phyloP scores from a whole-genome alignment of 441 rosid genomes.

The Melastoma candidum region DNA sequence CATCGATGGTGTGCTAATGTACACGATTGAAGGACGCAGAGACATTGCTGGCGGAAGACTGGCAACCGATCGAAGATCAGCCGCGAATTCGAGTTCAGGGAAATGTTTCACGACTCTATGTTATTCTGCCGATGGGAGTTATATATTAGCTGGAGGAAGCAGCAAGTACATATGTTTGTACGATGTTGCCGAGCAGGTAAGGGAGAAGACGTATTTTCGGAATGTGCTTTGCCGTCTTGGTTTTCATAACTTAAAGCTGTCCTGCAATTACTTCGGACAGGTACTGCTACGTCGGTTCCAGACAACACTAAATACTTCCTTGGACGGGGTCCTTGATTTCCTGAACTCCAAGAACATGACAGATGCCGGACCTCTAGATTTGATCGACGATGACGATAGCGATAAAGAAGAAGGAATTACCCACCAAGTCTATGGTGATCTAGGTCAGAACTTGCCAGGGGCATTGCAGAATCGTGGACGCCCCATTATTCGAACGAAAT shows the following conservation, averaged over 20 bases:
- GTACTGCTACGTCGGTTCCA: slow-evolving; percentile 80
- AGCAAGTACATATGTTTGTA: slow-evolving; percentile 98
- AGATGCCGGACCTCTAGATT: slow-evolving; percentile 89
- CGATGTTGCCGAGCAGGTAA: slow-evolving; percentile 93
- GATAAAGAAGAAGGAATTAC: slow-evolving; percentile 85
- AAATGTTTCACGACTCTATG: slow-evolving; percentile 87
- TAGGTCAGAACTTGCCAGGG: slow-evolving; percentile 87
- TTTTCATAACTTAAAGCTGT: background rate
- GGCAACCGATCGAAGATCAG: slow-evolving; percentile 85
- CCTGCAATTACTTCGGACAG: slow-evolving; percentile 26
- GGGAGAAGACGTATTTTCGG: slow-evolving; percentile 8
- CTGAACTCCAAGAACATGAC: slow-evolving; percentile 93
- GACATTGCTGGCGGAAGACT: slow-evolving; percentile 95
- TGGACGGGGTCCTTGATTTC: slow-evolving; percentile 92
- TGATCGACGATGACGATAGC: slow-evolving; percentile 74
- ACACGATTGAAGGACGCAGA: slow-evolving; percentile 92
- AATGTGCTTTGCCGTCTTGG: slow-evolving; percentile 4
- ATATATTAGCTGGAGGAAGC: slow-evolving; percentile 85
- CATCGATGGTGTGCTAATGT: slow-evolving; percentile 73
- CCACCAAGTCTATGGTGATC: slow-evolving; percentile 57
- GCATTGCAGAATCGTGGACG: slow-evolving; percentile 75
- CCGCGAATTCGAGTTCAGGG: slow-evolving; percentile 91
- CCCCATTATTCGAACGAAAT: slow-evolving; percentile 65
- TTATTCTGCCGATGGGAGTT: slow-evolving; percentile 95
- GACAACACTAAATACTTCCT: slow-evolving; percentile 73